Base-by-base conservation (phyloP, 495 filamentous ascomycete genomes). In the Penicillium taxi region DNA sequence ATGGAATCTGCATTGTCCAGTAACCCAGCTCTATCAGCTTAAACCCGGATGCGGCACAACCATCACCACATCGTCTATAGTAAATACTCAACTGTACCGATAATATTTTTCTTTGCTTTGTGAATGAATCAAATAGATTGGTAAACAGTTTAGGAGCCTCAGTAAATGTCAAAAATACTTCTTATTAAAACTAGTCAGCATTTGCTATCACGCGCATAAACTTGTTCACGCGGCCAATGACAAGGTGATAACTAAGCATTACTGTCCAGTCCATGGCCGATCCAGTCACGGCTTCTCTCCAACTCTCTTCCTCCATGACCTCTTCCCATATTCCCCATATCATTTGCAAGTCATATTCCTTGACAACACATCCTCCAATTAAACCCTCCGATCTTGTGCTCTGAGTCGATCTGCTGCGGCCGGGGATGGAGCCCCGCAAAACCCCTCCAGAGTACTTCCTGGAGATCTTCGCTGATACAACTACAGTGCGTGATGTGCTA, bases 401-500 rank as follows among this genome's bases (percentile, higher is more conserved):
- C 34, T 37, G 34, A 49, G 45, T 35, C 47, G 45, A 44, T 47
- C 37, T 32, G 40, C 26, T n/a, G 44, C 45, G 37, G 39, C 44
- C 50, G 53, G 50, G 53, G 53, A 77, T 77, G 73, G 73, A 77
- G 48, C 69, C 68, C 60, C 71, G 69, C 55, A 67, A 66, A 61
- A 72, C 70, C 53, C 77, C 83, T 52, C 84, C 83, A 48, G 82
- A 89, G 58, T 89, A 86, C 66, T 80, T 82, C 42, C 72, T 90
- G 56, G 84, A 90, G 60, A 80, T 86, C 48, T 84, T 89, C 58
- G 81, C 83, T 41, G 85, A 89, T 57, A 82, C 81, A 29, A 72
- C 70, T 17, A 82, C 78, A 46, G 84, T 94, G 47, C 84, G 84
- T 54, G 91, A 96, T 60, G 79, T 98, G 14, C 75, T 96, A 19